phyloP scores from a whole-genome alignment of 352 stramenopile species.

The Phytopythium vexans region DNA sequence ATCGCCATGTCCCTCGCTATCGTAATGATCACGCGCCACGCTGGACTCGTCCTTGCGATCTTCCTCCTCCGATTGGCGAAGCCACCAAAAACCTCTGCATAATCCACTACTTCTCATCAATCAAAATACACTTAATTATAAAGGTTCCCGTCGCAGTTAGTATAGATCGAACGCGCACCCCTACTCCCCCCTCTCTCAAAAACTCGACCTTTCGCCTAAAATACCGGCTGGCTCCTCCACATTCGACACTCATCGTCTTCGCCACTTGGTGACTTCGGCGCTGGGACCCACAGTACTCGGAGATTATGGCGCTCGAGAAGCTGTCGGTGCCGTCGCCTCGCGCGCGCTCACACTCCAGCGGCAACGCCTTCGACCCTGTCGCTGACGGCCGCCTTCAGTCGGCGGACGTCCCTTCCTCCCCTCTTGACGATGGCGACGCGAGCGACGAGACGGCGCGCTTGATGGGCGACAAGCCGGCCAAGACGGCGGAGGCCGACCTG shows the following conservation, averaged over 20 bases:
- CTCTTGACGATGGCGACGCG: not conserved
- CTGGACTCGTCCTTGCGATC: too few relatives aligned
- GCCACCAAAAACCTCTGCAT: too few relatives aligned
- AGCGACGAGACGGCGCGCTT: constrained; percentile 1
- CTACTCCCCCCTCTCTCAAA: too few relatives aligned
- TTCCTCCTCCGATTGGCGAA: too few relatives aligned
- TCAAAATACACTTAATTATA: too few relatives aligned
- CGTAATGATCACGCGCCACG: too few relatives aligned
- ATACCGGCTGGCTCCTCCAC: too few relatives aligned
- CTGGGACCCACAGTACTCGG: not conserved
- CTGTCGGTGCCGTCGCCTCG: constrained; percentile 1
- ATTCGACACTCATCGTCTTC: not conserved
- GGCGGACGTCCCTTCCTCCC: not conserved
- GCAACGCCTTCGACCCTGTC: not conserved
- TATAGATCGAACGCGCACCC: too few relatives aligned
- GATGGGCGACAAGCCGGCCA: not conserved
- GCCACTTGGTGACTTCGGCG: not conserved
- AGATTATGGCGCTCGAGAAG: constrained; percentile 3
- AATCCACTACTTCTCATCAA: too few relatives aligned
- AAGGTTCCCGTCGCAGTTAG: too few relatives aligned
- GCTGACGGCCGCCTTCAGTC: not conserved
- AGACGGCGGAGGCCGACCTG: constrained; percentile 12
- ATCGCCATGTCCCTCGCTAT: too few relatives aligned
- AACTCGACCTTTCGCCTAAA: too few relatives aligned
- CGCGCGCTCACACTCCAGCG: not conserved